Base-by-base conservation (phyloP, 2,329 filamentous ascomycete species). In the Aschersonia sp. region DNA sequence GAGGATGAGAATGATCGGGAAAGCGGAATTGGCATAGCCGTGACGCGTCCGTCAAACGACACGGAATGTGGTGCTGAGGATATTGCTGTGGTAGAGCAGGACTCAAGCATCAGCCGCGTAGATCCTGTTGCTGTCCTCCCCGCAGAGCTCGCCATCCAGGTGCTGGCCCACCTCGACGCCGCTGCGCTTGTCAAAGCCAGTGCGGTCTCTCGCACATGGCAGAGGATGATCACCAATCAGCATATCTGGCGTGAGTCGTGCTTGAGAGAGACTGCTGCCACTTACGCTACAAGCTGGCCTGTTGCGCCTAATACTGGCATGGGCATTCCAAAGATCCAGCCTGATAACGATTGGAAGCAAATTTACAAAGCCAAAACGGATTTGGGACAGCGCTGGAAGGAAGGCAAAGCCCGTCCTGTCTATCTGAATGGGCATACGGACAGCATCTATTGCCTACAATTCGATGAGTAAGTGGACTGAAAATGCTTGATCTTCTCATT, bases 371-470 rank as follows among this genome's bases (percentile, higher is more conserved):
- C 85, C 43, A 83, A 86, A 55, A 76, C 81, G 50, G 76, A 84
- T 52, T 74, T 98, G 51, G 83, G 87, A 55, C 70, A 73, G 53
- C 79, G 85, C 52, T 98, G 92, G 92, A 81, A 78, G 56, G 70
- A 81, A 45, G 84, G 85, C 48, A 81, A 82, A 54, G 86, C 88
- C 7, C 82, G 79, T 43, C 83, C 87, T 0, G 80, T 94, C 48
- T 97, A 95, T 63, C 74, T 98, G 29, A 87, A 92, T 57, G 92
- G 92, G 2, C 92, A 98, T 62, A 81, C 82, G 30, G 92, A 98
- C 63, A 95, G 88, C 54, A 94, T 98, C 49, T 98, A 98, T 67
- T 98, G 92, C 64, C 78, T 94, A 48, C 92, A 98, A 61, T 98
- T 97, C 62, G 92, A 98, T 62, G 90, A 97, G 83, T 88, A 75